phyloP scores from a whole-genome alignment of 441 rosid genomes.

The Erodium texanum region DNA sequence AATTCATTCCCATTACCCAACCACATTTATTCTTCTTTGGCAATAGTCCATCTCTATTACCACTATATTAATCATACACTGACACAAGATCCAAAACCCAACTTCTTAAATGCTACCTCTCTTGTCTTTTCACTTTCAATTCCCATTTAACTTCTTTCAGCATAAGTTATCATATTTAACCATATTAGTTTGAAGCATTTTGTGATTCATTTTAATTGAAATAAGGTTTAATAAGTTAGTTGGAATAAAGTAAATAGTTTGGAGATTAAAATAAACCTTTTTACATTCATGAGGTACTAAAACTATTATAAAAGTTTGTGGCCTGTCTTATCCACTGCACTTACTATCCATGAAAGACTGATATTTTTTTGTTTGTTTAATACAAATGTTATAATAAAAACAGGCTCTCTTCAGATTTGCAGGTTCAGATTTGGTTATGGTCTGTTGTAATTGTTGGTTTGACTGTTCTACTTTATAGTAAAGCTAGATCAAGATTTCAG shows the following conservation, averaged over 20 bases:
- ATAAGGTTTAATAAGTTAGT: too few species aligned
- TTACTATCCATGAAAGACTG: neutral
- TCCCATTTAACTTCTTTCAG: neutral
- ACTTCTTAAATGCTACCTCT: neutral
- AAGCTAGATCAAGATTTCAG: neutral
- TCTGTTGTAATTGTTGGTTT: neutral
- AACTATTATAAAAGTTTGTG: neutral
- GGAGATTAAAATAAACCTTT: too few species aligned
- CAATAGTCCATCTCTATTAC: too few species aligned
- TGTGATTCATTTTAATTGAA: too few species aligned
- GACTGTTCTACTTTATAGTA: neutral
- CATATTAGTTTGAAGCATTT: too few species aligned
- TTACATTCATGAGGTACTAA: neutral
- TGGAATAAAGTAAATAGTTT: too few species aligned
- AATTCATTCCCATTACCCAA: neutral
- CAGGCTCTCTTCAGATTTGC: neutral
- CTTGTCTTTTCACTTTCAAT: neutral
- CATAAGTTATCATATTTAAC: too few species aligned
- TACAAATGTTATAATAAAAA: neutral
- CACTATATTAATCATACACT: too few species aligned
- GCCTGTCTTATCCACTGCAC: neutral
- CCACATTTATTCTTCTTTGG: neutral
- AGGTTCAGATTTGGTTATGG: neutral
- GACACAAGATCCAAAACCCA: neutral
- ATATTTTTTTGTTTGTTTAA: neutral